These are phyloP conservation scores for Murraya paniculata DNA, from an alignment of 345 rosid species.

Conservation along the genomic window DNA sequence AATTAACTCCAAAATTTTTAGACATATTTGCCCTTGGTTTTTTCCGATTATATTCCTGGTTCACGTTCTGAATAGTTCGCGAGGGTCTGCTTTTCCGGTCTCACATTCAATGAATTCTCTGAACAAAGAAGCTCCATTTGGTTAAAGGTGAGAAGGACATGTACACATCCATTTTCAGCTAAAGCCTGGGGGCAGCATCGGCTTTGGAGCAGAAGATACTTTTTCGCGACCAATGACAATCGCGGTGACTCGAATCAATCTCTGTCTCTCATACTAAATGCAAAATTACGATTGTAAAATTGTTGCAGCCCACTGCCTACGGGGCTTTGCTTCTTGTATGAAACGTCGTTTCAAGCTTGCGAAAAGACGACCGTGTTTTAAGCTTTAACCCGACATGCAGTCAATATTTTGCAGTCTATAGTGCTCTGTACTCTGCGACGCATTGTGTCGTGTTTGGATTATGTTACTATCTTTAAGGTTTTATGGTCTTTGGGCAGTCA, in stretches of 20 bases:
- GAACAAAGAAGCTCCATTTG: neutral
- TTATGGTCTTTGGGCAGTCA: neutral
- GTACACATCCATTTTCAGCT: neutral
- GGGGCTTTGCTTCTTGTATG: neutral
- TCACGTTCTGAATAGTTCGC: neutral
- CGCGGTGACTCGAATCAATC: neutral
- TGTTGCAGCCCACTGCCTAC: too few species aligned
- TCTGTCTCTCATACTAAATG: too few species aligned
- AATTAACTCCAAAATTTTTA: neutral
- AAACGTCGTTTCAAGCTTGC: neutral
- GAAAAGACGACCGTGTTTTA: neutral
- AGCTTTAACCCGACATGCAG: neutral
- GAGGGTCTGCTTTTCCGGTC: too few species aligned
- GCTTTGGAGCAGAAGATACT: constrained; percentile 12
- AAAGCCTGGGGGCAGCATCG: neutral
- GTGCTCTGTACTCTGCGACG: neutral
- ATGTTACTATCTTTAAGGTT: neutral
- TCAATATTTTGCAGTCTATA: neutral
- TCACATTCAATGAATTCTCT: neutral
- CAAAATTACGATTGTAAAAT: too few species aligned
- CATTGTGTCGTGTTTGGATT: neutral
- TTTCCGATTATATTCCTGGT: neutral
- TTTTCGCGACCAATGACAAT: neutral
- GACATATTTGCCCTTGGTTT: neutral
- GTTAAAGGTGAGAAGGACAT: neutral